Percentiles rank a stretch among this genome's conserved stretches.
Conservation (phyloP, 2,329 filamentous ascomycete genomes). For the Aspergillus novoparasiticus region DNA sequence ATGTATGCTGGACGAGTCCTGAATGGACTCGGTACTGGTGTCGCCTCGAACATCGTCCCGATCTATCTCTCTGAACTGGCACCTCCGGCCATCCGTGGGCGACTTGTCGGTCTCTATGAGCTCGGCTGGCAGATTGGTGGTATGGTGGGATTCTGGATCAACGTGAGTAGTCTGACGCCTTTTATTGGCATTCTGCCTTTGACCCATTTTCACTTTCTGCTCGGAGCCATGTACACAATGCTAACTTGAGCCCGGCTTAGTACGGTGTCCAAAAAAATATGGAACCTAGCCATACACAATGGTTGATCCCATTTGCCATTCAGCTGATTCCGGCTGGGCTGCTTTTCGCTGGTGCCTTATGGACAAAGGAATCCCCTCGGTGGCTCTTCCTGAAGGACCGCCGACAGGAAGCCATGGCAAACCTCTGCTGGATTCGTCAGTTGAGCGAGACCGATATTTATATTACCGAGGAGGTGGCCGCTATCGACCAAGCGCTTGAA, state of each 20-base stretch:
- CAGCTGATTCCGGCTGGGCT: constrained; percentile 37
- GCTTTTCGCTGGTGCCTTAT: constrained; percentile 57
- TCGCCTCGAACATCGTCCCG: constrained; percentile 56
- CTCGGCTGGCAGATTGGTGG: constrained; percentile 54
- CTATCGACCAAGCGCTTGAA: constrained; percentile 70
- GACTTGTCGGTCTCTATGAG: constrained; percentile 57
- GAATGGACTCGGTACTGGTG: constrained; percentile 57
- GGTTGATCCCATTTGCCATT: constrained; percentile 38
- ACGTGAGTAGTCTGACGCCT: constrained; percentile 26
- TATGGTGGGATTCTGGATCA: constrained; percentile 50
- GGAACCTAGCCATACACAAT: constrained; percentile 31
- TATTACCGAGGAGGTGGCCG: constrained; percentile 71
- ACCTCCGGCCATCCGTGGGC: constrained; percentile 57
- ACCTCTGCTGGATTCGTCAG: constrained; percentile 51
- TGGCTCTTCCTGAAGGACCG: constrained; percentile 69
- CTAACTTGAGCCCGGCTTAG: constrained; percentile 23
- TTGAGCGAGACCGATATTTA: constrained; percentile 54
- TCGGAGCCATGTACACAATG: not conserved
- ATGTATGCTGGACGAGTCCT: constrained; percentile 57
- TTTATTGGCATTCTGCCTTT: not conserved
- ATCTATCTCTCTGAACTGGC: constrained; percentile 61
- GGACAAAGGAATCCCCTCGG: constrained; percentile 65
- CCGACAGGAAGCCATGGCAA: constrained; percentile 64
- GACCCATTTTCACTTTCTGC: too few relatives aligned
- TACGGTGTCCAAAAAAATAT: constrained; percentile 54